Base-by-base conservation (phyloP, 108 stramenopile species). In the Tribonema minus region DNA sequence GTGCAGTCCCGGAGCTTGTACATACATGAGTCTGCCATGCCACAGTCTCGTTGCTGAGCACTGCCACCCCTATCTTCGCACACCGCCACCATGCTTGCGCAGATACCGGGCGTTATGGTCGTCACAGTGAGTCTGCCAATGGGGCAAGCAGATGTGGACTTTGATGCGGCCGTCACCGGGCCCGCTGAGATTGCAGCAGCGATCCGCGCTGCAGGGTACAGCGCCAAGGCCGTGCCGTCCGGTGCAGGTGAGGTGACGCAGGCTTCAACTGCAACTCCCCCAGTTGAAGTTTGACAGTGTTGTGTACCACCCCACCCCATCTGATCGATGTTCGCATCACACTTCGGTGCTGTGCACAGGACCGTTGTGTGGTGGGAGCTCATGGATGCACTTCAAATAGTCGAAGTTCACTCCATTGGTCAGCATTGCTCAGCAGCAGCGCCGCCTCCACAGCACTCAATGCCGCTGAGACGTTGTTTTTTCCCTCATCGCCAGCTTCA, bases 101-200 rank as follows among this genome's bases (percentile, higher is more conserved):
- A n/a, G 71, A 63, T 72, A 0, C 68, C 71, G 23, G 76, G 76
- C 15, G 76, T 77, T 25, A 26, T 27, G 2, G 35, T 28, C 27
- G 27, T 58, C 26, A 71, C 63, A 20, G 76, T 77, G 29, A 67
- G 34, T 35, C 72, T 77, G 60, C 72, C 66, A 0, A 20, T 67
- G 35, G 76, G 72, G 60, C 71, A 29, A 15, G 76, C 64, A 62
- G 71, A 71, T 34, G 71, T 77, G 3, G 27, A 28, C 71, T 77
- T 37, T 36, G 69, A 75, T 12, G 15, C 67, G 29, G n/a, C 58
- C 6, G 26, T 37, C 15, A 6, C 58, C 58, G 58, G 33, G n/a
- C 34, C 70, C 0, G 70, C 36, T n/a, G 20, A 60, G 70, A 35
- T 71, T 2, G 3, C 1, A 3, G 26, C 27, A 15, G 34, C 0